A percentile compares a stretch with the other conserved stretches of the same genome.
These are phyloP conservation scores for Ceratocystiopsis minuta DNA, from an alignment of 2,329 filamentous ascomycete species.

Conservation along the genomic window DNA sequence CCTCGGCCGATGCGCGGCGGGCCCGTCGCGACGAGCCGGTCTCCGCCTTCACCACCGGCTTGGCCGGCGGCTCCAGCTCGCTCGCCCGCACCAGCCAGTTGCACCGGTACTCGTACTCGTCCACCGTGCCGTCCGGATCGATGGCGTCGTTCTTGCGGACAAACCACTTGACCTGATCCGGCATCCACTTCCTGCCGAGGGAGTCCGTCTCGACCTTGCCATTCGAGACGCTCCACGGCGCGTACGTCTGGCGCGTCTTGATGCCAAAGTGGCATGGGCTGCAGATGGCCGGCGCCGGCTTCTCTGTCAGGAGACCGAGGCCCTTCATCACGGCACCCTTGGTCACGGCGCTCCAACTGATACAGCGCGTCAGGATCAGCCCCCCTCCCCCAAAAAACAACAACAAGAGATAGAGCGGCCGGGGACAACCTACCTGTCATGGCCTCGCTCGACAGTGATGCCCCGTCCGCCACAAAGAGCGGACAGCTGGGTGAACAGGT, in stretches of 20 bases:
- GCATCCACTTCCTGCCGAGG: conserved; percentile 10
- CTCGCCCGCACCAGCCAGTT: conserved; percentile 8
- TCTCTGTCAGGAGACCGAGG: conserved; percentile 11
- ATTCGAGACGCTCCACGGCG: conserved; percentile 6
- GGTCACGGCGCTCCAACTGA: conserved; percentile 13
- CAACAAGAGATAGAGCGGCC: not conserved
- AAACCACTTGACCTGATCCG: conserved; percentile 12
- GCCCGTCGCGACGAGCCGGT: no score
- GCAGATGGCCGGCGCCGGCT: conserved; percentile 6
- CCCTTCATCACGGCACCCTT: conserved; percentile 13
- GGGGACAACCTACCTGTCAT: conserved; percentile 7
- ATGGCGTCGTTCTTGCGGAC: conserved; percentile 11
- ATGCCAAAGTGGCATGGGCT: conserved; percentile 11
- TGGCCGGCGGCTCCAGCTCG: no score
- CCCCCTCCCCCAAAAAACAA: no score
- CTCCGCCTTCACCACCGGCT: no score
- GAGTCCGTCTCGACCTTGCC: conserved; percentile 7
- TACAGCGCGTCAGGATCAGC: no score
- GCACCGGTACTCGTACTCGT: conserved; percentile 8
- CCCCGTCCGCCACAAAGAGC: conserved; percentile 6
- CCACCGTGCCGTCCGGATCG: conserved; percentile 8
- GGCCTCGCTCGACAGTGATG: conserved; percentile 10
- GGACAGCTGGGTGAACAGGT: conserved; percentile 9
- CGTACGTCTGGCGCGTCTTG: conserved; percentile 9
- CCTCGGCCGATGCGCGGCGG: no score